Evolutionary conservation across 495 filamentous ascomycete genomes (phyloP).

Genomic region (Aspergillus hancockii): DNA sequence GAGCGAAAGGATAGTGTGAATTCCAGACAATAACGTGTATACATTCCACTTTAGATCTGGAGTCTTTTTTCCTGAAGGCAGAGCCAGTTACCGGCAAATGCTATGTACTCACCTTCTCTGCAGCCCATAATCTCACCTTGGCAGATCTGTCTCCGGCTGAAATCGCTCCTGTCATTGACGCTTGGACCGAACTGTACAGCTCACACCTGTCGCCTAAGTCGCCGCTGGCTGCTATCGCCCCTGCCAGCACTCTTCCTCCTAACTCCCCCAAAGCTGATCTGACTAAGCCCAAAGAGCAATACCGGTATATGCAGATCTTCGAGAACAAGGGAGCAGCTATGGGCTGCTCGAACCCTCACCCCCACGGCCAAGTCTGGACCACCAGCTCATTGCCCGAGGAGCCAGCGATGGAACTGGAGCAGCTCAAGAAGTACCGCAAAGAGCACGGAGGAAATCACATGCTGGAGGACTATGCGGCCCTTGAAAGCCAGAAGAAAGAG

Average conservation of each 20-base stretch:
- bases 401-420: constrained; percentile 71
- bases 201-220: constrained; percentile 73
- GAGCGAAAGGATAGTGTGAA: not conserved
- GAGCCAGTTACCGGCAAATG: constrained; percentile 92
- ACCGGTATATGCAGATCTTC: constrained; percentile 98
- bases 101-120: constrained; percentile 93
- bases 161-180: constrained; percentile 75
- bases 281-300: constrained; percentile 68
- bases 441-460: constrained; percentile 73
- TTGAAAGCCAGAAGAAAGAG: constrained; percentile 80
- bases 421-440: constrained; percentile 72
- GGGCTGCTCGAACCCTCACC: constrained; percentile 98
- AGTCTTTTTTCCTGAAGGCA: constrained; percentile 79
- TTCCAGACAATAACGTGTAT: not conserved
- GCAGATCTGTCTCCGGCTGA: constrained; percentile 73
- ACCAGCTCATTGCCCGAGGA: constrained; percentile 89
- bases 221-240: constrained; percentile 56
- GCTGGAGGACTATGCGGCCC: constrained; percentile 80
- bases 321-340: constrained; percentile 98
- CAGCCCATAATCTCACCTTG: constrained; percentile 86
- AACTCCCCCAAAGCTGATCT: constrained; percentile 43
- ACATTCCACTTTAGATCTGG: constrained; percentile 52
- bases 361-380: constrained; percentile 96
- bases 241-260: constrained; percentile 51
- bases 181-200: constrained; percentile 87